Evolutionary conservation across 257 asterid species (phyloP).

Genomic region (Anisodus acutangulus): DNA sequence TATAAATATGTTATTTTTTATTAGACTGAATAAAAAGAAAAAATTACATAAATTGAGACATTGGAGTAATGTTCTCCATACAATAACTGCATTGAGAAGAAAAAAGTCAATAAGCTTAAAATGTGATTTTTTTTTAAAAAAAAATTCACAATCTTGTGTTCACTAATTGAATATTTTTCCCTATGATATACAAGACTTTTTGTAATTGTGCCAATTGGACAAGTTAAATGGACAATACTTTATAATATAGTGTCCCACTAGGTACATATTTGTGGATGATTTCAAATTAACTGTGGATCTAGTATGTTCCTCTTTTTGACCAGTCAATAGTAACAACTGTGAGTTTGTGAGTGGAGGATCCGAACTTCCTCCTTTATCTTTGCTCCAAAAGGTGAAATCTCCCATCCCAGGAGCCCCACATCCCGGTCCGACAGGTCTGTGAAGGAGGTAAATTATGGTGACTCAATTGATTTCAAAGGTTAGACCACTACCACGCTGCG

Average conservation of each 20-base stretch:
- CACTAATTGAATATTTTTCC: neutral
- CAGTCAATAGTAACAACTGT: constrained; percentile 12
- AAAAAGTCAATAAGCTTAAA: neutral
- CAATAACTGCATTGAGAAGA: neutral
- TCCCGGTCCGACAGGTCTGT: too few relatives aligned
- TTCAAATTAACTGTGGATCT: constrained; percentile 25
- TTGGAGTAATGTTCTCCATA: neutral
- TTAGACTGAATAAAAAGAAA: neutral
- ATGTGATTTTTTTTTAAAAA: neutral
- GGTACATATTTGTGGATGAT: constrained; percentile 13
- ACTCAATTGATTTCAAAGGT: too few relatives aligned
- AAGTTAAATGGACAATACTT: neutral
- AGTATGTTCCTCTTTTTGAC: constrained; percentile 15
- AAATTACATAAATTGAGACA: neutral
- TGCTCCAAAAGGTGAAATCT: too few relatives aligned
- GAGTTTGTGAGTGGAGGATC: constrained; percentile 17
- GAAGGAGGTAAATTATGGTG: too few relatives aligned
- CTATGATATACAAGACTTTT: neutral
- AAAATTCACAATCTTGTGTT: neutral
- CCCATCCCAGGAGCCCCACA: too few relatives aligned
- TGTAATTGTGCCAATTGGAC: constrained; percentile 11
- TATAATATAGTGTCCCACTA: neutral
- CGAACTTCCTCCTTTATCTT: neutral
- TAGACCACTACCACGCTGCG: too few relatives aligned
- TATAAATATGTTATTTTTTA: neutral